Percentiles rank a stretch among this genome's conserved stretches.
phyloP scores from a whole-genome alignment of 352 stramenopile genomes.

The Phytophthora lateralis region DNA sequence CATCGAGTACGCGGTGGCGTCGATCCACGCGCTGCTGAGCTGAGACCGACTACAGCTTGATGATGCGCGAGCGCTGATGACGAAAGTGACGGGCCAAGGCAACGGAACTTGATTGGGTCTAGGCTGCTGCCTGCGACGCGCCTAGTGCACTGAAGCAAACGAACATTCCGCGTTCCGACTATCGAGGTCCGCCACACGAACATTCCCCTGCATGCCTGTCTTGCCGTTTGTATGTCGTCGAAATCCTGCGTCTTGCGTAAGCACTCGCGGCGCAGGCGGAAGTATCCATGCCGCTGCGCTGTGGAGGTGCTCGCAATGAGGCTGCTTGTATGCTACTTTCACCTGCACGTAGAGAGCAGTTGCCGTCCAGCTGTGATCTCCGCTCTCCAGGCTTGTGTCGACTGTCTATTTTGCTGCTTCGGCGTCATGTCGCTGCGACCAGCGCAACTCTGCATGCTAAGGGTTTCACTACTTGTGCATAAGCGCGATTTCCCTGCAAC shows the following conservation, averaged over 20 bases:
- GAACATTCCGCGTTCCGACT: slow-evolving; percentile 25
- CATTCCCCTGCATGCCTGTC: slow-evolving; percentile 16
- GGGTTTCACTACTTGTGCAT: slow-evolving; percentile 19
- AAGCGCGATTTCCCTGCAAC: slow-evolving; percentile 15
- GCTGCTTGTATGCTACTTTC: slow-evolving; percentile 12
- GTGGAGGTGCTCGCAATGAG: slow-evolving; percentile 4
- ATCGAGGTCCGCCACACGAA: slow-evolving; percentile 23
- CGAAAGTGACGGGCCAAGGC: slow-evolving; percentile 14
- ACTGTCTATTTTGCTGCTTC: slow-evolving; percentile 34
- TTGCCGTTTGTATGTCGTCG: slow-evolving; percentile 26
- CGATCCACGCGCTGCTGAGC: slow-evolving; percentile 61
- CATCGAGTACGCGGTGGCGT: slow-evolving; percentile 63
- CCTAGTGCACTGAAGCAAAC: slow-evolving; percentile 18
- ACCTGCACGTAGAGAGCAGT: slow-evolving; percentile 4
- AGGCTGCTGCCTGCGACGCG: slow-evolving; percentile 16
- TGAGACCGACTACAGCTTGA: slow-evolving; percentile 22
- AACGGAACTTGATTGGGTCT: slow-evolving; percentile 20
- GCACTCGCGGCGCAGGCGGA: not conserved
- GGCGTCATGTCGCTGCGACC: slow-evolving; percentile 34
- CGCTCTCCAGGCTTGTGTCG: slow-evolving; percentile 7
- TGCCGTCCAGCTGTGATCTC: not conserved
- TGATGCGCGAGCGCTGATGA: slow-evolving; percentile 19
- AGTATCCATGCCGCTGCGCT: slow-evolving; percentile 2
- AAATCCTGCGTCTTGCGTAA: slow-evolving; percentile 26
- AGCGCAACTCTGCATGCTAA: slow-evolving; percentile 39